phyloP scores from a whole-genome alignment of 129 eudicot species.

The Kitagawia praeruptora region DNA sequence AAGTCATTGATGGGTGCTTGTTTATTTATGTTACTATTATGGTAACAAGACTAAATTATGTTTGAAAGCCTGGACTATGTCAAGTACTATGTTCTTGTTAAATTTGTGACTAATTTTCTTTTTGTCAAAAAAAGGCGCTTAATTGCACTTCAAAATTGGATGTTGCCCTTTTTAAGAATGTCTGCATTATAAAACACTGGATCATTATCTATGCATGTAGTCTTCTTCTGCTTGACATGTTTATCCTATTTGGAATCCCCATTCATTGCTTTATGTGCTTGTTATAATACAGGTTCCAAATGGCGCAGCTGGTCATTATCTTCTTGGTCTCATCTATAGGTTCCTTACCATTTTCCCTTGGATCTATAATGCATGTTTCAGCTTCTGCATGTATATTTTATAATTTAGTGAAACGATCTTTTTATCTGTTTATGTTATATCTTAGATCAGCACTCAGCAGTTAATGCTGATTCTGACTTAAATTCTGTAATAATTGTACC shows the following conservation, averaged over 20 bases:
- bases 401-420: neutral
- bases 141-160: no score
- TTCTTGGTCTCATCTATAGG: constrained; percentile 98
- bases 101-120: no score
- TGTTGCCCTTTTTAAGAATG: no score
- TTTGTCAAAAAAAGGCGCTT: no score
- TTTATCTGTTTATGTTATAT: neutral
- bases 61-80: no score
- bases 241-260: constrained; percentile 3
- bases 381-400: neutral
- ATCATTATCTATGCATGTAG: neutral
- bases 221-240: neutral
- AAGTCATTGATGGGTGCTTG: no score
- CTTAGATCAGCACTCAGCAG: neutral
- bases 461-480: neutral
- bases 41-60: no score
- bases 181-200: no score
- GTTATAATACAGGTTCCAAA: constrained; percentile 69
- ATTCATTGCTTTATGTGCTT: neutral
- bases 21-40: no score
- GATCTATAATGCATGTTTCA: neutral
- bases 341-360: constrained; percentile 13
- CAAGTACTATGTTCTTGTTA: no score
- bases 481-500: neutral
- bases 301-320: constrained; percentile 99